Percentiles rank a stretch among this genome's conserved stretches.
phyloP scores from a whole-genome alignment of 495 filamentous ascomycete genomes.

The Cladorrhinum samala region DNA sequence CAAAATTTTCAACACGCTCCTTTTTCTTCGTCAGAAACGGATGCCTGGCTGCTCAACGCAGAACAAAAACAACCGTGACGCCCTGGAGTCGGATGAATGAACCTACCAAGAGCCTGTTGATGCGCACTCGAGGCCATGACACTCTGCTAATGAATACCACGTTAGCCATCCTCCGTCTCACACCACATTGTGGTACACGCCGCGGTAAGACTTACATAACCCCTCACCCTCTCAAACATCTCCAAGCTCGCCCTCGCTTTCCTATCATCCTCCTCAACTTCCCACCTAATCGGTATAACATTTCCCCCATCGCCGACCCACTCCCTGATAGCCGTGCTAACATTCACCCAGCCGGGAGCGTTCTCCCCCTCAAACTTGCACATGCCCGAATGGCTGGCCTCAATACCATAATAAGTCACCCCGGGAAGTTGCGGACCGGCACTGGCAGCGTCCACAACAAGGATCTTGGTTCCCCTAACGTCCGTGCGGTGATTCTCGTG shows the following conservation, averaged over 20 bases:
- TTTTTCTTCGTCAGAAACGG: not conserved
- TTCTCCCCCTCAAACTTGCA: constrained; percentile 73
- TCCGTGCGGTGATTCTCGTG: constrained; percentile 66
- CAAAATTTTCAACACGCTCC: not conserved
- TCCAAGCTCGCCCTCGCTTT: constrained; percentile 36
- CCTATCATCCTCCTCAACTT: constrained; percentile 53
- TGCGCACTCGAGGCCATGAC: constrained; percentile 5
- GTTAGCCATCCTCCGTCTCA: constrained; percentile 4
- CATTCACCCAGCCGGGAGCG: constrained; percentile 66
- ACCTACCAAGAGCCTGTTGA: constrained; percentile 21
- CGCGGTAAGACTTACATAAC: constrained; percentile 37
- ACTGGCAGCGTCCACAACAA: constrained; percentile 69
- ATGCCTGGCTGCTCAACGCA: not conserved
- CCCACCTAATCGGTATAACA: constrained; percentile 57
- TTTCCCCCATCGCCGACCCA: constrained; percentile 58
- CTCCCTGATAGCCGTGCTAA: constrained; percentile 64
- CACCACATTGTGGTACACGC: too few relatives aligned
- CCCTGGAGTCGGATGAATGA: too few relatives aligned
- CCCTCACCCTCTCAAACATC: constrained; percentile 35
- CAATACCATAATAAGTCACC: constrained; percentile 70
- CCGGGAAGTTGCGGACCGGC: constrained; percentile 69
- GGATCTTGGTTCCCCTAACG: constrained; percentile 50
- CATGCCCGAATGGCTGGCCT: constrained; percentile 81
- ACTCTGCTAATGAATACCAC: constrained; percentile 6
- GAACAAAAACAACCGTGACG: not conserved